These are phyloP conservation scores for Paramarasmius palmivorus DNA, from an alignment of 1,284 basidiomycete genomes.

Conservation along the genomic window DNA sequence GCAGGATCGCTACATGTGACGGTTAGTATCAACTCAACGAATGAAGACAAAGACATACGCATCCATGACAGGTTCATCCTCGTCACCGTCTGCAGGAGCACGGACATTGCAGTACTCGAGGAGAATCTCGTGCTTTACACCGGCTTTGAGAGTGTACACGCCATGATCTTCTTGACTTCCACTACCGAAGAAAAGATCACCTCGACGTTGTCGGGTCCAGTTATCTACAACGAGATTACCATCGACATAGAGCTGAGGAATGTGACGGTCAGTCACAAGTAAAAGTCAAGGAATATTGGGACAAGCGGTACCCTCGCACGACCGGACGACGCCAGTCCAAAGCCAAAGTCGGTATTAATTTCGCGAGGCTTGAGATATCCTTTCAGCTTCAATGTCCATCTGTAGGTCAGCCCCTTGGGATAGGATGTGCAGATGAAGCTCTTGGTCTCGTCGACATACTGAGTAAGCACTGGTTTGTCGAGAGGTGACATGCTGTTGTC, in stretches of 20 bases:
- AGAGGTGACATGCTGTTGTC: constrained; percentile 57
- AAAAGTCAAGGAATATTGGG: too few relatives aligned
- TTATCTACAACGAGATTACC: constrained; percentile 72
- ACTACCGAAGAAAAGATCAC: constrained; percentile 63
- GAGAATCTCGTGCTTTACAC: constrained; percentile 53
- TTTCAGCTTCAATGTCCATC: constrained; percentile 61
- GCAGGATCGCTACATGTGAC: constrained; percentile 43
- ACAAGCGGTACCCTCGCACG: constrained; percentile 71
- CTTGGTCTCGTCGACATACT: constrained; percentile 62
- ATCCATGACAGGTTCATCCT: constrained; percentile 61
- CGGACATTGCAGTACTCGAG: constrained; percentile 73
- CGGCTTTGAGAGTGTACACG: constrained; percentile 51
- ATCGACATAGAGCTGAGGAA: constrained; percentile 70
- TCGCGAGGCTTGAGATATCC: constrained; percentile 58
- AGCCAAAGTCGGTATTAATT: constrained; percentile 61
- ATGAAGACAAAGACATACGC: constrained; percentile 29
- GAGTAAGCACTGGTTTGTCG: constrained; percentile 43
- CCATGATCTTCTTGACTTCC: constrained; percentile 64
- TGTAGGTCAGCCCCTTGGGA: constrained; percentile 56
- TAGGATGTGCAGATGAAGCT: constrained; percentile 59
- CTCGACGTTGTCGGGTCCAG: constrained; percentile 70
- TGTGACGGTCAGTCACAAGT: too few relatives aligned
- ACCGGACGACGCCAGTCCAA: constrained; percentile 69
- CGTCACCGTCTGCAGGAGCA: constrained; percentile 60
- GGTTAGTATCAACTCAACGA: neutral